phyloP scores from a whole-genome alignment of 345 rosid species.

The Salix exigua region DNA sequence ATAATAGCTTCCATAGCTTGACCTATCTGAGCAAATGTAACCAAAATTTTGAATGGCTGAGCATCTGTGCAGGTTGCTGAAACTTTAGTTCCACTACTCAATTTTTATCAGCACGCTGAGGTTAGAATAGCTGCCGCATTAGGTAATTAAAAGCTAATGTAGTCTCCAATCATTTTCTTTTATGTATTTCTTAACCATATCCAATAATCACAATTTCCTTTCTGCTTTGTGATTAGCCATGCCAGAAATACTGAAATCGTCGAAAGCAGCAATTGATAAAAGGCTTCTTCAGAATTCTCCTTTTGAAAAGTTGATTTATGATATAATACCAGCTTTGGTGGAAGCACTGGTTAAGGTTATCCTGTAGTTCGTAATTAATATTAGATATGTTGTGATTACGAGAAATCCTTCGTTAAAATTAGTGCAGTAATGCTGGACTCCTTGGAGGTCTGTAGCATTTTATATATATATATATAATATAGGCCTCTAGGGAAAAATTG shows the following conservation, averaged over 20 bases:
- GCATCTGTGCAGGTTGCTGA: slow-evolving; percentile 13
- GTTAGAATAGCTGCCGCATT: not conserved
- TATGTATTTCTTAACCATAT: not conserved
- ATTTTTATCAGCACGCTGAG: not conserved
- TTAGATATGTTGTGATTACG: not conserved
- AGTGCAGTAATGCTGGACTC: not conserved
- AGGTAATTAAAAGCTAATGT: not conserved
- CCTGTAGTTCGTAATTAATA: not conserved
- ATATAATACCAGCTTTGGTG: slow-evolving; percentile 4
- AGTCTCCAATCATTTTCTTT: not conserved
- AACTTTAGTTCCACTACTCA: no score
- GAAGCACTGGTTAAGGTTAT: slow-evolving; percentile 12
- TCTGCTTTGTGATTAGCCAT: not conserved
- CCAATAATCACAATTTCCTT: not conserved
- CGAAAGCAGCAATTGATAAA: slow-evolving; percentile 10
- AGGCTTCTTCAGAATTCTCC: not conserved
- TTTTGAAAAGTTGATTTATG: not conserved
- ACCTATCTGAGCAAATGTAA: no score
- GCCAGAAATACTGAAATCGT: slow-evolving; percentile 5
- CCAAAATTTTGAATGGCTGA: no score
- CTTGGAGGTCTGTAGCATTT: slow-evolving; percentile 7
- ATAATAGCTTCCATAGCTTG: not conserved
- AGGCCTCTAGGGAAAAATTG: not conserved
- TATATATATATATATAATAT: no score
- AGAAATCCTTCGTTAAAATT: not conserved